A percentile compares a stretch with the other conserved stretches of the same genome.
phyloP scores from a whole-genome alignment of 2,329 filamentous ascomycete species.

The Microascus cirrosus region DNA sequence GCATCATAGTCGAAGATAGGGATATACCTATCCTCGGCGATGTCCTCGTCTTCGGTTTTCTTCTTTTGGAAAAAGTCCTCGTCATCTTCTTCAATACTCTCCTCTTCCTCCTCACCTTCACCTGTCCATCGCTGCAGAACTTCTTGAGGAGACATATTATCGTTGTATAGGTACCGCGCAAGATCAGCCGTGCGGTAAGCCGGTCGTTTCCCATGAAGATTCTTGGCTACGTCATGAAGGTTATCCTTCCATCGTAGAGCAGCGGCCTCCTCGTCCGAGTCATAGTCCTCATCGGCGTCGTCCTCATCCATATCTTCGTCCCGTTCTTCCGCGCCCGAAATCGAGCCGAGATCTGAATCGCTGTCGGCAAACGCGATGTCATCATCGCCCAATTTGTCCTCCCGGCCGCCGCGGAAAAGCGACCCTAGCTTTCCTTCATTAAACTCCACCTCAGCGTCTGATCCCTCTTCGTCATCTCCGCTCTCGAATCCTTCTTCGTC shows the following conservation, averaged over 20 bases:
- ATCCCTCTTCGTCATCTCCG: conserved; percentile 19
- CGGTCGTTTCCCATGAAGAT: conserved; percentile 56
- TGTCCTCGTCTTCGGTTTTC: conserved; percentile 54
- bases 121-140: conserved; percentile 75
- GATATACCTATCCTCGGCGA: conserved; percentile 68
- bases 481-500: conserved; percentile 30
- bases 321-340: conserved; percentile 42
- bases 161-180: conserved; percentile 80
- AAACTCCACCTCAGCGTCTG: conserved; percentile 39
- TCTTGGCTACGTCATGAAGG: conserved; percentile 62
- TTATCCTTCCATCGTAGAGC: conserved; percentile 81
- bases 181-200: conserved; percentile 74
- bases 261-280: conserved; percentile 58
- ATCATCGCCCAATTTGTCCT: conserved; percentile 45
- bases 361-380: conserved; percentile 90
- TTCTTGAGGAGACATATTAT: conserved; percentile 61
- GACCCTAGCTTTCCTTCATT: conserved; percentile 48
- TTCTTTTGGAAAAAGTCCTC: conserved; percentile 57
- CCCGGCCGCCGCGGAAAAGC: conserved; percentile 40
- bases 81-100: conserved; percentile 44
- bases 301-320: conserved; percentile 21
- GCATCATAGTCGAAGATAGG: conserved; percentile 71
- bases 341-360: conserved; percentile 87
- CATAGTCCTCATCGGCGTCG: conserved; percentile 38
- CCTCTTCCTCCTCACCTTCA: conserved; percentile 30